Conservation (phyloP, 2,329 filamentous ascomycete genomes). For the Claviceps purpurea region DNA sequence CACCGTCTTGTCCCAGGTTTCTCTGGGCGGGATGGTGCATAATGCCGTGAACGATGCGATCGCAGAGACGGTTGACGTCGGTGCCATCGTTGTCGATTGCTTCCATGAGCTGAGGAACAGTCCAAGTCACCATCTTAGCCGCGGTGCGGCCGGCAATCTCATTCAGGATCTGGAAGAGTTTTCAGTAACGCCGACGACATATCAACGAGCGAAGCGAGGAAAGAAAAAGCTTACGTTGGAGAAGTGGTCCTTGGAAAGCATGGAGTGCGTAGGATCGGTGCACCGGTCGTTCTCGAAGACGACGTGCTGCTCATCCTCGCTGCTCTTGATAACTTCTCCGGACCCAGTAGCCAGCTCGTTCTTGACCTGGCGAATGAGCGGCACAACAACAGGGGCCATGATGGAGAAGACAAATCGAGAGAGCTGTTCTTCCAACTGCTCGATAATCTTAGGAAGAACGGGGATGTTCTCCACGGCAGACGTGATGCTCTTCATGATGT, state of each 20-base stretch:
- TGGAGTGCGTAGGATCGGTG: slow-evolving; percentile 81
- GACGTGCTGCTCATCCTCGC: slow-evolving; percentile 68
- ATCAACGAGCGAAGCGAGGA: not conserved
- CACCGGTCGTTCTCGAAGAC: slow-evolving; percentile 70
- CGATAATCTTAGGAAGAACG: slow-evolving; percentile 69
- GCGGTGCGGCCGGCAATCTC: slow-evolving; percentile 77
- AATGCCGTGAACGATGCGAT: slow-evolving; percentile 67
- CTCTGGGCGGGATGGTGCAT: slow-evolving; percentile 81
- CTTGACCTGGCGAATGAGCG: slow-evolving; percentile 78
- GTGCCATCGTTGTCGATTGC: slow-evolving; percentile 68
- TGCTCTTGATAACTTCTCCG: slow-evolving; percentile 75
- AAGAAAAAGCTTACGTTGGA: slow-evolving; percentile 46
- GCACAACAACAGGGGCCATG: slow-evolving; percentile 75
- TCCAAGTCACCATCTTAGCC: slow-evolving; percentile 67
- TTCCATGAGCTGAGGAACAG: slow-evolving; percentile 76
- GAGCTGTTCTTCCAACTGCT: slow-evolving; percentile 76
- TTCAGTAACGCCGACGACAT: not conserved
- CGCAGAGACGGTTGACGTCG: slow-evolving; percentile 57
- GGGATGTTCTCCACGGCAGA: slow-evolving; percentile 75
- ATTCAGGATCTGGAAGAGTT: slow-evolving; percentile 52
- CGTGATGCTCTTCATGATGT: slow-evolving; percentile 67
- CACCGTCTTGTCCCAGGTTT: slow-evolving; percentile 54
- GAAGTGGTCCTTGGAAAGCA: slow-evolving; percentile 94
- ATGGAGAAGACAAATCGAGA: slow-evolving; percentile 86
- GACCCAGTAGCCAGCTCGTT: slow-evolving; percentile 76